Evolutionary conservation across 805 yeast species (phyloP).

Genomic region (Zygoascus ofunaensis): DNA sequence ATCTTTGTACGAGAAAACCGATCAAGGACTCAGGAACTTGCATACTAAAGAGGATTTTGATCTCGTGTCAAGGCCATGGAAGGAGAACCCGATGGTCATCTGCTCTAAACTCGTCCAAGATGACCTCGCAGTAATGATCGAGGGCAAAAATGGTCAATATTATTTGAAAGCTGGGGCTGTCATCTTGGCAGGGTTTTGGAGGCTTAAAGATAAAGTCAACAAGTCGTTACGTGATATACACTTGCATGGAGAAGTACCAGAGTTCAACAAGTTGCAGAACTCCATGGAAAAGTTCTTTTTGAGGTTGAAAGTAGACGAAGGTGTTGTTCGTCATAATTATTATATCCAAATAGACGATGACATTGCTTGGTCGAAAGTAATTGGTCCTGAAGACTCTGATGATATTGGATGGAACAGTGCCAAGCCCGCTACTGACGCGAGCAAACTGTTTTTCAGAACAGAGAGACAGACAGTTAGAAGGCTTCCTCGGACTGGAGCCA

Average conservation of each 20-base stretch:
- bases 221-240: slow-evolving; percentile 41
- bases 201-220: slow-evolving; percentile 51
- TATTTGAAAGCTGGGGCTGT: slow-evolving; percentile 66
- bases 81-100: slow-evolving; percentile 53
- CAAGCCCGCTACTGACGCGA: not conserved
- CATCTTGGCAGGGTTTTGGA: slow-evolving; percentile 75
- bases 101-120: slow-evolving; percentile 66
- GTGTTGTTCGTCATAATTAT: slow-evolving; percentile 71
- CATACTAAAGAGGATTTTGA: slow-evolving; percentile 48
- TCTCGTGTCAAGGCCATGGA: slow-evolving; percentile 51
- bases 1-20: slow-evolving; percentile 42
- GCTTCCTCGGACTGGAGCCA: slow-evolving; percentile 55
- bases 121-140: slow-evolving; percentile 57
- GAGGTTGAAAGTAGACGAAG: slow-evolving; percentile 48
- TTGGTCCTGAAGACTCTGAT: slow-evolving; percentile 38
- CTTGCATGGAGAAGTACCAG: slow-evolving; percentile 65
- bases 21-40: slow-evolving; percentile 48
- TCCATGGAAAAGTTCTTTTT: slow-evolving; percentile 71
- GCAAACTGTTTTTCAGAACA: slow-evolving; percentile 55
- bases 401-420: slow-evolving; percentile 33
- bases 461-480: slow-evolving; percentile 66
- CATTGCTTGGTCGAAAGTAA: slow-evolving; percentile 62
- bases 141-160: slow-evolving; percentile 48
- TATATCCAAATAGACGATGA: slow-evolving; percentile 24
- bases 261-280: slow-evolving; percentile 53